Evolutionary conservation across 2,329 filamentous ascomycete species (phyloP).

Genomic region (Alternaria angustiovoidea): DNA sequence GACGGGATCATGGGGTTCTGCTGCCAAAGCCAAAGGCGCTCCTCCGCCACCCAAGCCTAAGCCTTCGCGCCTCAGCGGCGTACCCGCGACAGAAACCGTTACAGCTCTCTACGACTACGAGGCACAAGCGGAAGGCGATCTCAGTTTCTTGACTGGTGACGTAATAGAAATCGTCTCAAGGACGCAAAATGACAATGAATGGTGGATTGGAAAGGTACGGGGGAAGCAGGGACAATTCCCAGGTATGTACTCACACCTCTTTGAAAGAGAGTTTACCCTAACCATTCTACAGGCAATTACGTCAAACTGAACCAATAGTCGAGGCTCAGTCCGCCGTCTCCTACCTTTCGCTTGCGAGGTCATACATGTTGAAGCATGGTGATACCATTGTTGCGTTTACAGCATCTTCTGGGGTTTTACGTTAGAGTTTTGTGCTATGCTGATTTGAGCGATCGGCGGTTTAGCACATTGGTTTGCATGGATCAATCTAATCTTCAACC

Average conservation of each 20-base stretch:
- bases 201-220: conserved; percentile 87
- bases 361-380: conserved; percentile 22
- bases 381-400: conserved; percentile 1
- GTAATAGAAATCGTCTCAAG: conserved; percentile 85
- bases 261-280: conserved; percentile 19
- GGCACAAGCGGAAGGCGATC: conserved; percentile 90
- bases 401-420: conserved; percentile 5
- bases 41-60: conserved; percentile 65
- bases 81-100: conserved; percentile 74
- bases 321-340: conserved; percentile 4
- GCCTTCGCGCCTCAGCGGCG: conserved; percentile 74
- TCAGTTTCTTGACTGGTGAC: conserved; percentile 89
- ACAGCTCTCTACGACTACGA: conserved; percentile 97
- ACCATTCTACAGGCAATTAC: conserved; percentile 51
- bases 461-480: conserved; percentile 6
- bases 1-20: conserved; percentile 53
- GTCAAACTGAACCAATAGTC: conserved; percentile 50
- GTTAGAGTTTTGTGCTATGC: conserved; percentile 6
- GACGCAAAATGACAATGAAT: conserved; percentile 93
- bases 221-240: conserved; percentile 92
- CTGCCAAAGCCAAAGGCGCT: conserved; percentile 58
- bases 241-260: conserved; percentile 65
- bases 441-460: conserved; percentile 4
- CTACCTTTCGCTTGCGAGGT: conserved; percentile 8
- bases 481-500: conserved; percentile 1